Conservation (phyloP, 495 filamentous ascomycete genomes). For the Halenospora varia region DNA sequence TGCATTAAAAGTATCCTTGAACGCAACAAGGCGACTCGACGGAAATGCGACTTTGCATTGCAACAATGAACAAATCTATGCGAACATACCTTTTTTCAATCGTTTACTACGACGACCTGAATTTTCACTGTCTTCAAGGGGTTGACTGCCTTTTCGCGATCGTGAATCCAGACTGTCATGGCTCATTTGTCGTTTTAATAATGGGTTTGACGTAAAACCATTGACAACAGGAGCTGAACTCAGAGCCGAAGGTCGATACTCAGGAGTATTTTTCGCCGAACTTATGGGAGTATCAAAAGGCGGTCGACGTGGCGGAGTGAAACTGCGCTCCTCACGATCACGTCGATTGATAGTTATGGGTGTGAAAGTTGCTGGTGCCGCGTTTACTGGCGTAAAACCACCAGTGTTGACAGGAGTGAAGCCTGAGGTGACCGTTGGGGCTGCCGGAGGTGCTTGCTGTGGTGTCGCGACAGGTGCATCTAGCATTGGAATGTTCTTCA, state of each 20-base stretch:
- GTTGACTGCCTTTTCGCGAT: constrained; percentile 48
- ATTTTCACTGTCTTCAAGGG: constrained; percentile 62
- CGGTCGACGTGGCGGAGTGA: constrained; percentile 40
- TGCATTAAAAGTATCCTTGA: constrained; percentile 17
- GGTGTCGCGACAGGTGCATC: constrained; percentile 44
- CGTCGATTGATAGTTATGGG: constrained; percentile 41
- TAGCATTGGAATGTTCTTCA: constrained; percentile 47
- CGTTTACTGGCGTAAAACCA: constrained; percentile 73
- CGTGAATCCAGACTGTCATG: constrained; percentile 61
- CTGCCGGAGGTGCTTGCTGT: constrained; percentile 23
- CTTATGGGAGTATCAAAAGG: constrained; percentile 48
- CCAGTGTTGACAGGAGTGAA: constrained; percentile 40
- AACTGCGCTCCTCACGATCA: constrained; percentile 39
- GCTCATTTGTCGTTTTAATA: constrained; percentile 80
- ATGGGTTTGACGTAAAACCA: constrained; percentile 46
- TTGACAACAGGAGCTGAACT: constrained; percentile 49
- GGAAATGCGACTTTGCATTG: background rate
- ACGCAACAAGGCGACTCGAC: constrained; percentile 18
- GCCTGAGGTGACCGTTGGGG: constrained; percentile 19
- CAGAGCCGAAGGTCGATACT: constrained; percentile 49
- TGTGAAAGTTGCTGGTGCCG: constrained; percentile 51
- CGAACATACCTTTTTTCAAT: constrained; percentile 76
- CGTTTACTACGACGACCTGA: constrained; percentile 87
- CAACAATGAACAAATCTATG: constrained; percentile 10
- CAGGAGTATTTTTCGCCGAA: constrained; percentile 55